phyloP scores from a whole-genome alignment of 371 early-diverging fungal genomes.

The Apophysomyces elegans region DNA sequence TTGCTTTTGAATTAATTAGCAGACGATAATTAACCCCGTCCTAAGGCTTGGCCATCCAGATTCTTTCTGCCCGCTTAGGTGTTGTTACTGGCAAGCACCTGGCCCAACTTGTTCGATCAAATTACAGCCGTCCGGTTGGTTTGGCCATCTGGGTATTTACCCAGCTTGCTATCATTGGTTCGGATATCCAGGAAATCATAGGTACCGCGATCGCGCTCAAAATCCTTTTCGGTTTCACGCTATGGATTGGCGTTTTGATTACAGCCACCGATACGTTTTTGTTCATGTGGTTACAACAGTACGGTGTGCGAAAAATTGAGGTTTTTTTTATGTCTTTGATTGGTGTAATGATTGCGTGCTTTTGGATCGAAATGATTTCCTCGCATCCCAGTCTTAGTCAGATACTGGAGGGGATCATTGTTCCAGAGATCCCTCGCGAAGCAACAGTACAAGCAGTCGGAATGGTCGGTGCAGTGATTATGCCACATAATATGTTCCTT shows the following conservation, averaged over 20 bases:
- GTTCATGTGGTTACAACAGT: constrained; percentile 67
- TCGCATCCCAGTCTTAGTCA: constrained; percentile 57
- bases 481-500: constrained; percentile 82
- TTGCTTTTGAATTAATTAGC: not conserved
- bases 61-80: constrained; percentile 69
- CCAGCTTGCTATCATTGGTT: constrained; percentile 77
- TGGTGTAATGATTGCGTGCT: constrained; percentile 67
- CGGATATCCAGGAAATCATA: constrained; percentile 78
- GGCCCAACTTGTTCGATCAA: constrained; percentile 58
- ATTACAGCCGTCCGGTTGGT: constrained; percentile 52
- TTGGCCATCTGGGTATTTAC: constrained; percentile 63
- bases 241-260: constrained; percentile 71
- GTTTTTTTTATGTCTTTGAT: constrained; percentile 68
- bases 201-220: constrained; percentile 78
- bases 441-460: constrained; percentile 70
- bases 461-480: constrained; percentile 72
- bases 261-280: constrained; percentile 73
- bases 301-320: constrained; percentile 71
- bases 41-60: constrained; percentile 67
- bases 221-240: constrained; percentile 61
- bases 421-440: constrained; percentile 62
- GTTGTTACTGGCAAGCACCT: constrained; percentile 74
- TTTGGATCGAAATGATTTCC: constrained; percentile 69
- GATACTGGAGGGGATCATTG: constrained; percentile 62
- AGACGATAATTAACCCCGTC: not conserved